Evolutionary conservation across 108 stramenopile genomes (phyloP), one percentile per base, ranked within the genome.

Genomic region (Pseudonitzschia delicatissima): DNA sequence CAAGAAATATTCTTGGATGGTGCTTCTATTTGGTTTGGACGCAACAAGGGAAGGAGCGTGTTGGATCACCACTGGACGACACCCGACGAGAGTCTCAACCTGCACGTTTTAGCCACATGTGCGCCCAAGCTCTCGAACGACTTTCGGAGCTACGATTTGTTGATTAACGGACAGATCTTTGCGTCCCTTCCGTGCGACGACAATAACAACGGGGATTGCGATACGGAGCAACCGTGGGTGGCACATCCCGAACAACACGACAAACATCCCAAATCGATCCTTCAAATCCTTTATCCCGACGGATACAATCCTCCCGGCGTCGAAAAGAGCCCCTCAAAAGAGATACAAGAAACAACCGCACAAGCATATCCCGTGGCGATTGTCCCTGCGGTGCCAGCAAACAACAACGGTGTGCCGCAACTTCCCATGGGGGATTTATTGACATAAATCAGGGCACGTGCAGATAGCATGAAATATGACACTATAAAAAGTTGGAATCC

Each of bases 161-260:
- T 68, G 13, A 68, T 68, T n/a, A 68, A 68, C 29, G 67, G 67
- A n/a, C 67, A 57, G 20, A 26, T 68, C 39, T 68, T 68, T 58
- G 40, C 32, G 4, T 7, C 9, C 13, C 36, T 68, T 15, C 67
- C 67, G 0, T 5, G 21, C 27, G 21, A 44, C 25, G 67, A 23
- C 8, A 32, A 2, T 29, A 11, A 52, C 12, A 9, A 13, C 23
- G 60, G 23, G 26, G 40, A 12, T 40, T 26, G 0, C n/a, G 31
- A 11, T 0, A 13, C 28, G 3, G 15, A 23, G 5, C 18, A 18
- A 15, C 60, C 60, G 12, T 13, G 15, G 5, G 21, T 48, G 7
- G n/a, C n/a, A n/a, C n/a, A n/a, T n/a, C 34, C 26, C 2, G 9
- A 32, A 23, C n/a, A 17, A 18, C 23, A 2, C 20, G 9, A 23